Percentiles rank a stretch among this genome's conserved stretches.
These are phyloP conservation scores for Saccharomyces hybrid DNA, from an alignment of 1,139 yeast species.

Conservation along the genomic window DNA sequence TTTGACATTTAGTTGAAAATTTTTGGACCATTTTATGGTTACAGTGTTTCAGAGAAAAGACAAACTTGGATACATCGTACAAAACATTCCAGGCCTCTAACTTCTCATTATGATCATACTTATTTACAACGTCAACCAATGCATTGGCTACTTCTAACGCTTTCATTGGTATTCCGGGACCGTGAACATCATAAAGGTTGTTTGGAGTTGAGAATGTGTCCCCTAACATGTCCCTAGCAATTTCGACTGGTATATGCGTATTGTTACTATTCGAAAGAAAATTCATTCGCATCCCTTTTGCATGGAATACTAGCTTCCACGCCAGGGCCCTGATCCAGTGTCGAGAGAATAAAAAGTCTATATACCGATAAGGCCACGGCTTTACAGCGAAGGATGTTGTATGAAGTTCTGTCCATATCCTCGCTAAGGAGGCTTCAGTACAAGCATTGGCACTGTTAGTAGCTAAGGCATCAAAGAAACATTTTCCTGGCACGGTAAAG, in stretches of 20 bases:
- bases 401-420: background rate
- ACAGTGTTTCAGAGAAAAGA: background rate
- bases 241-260: background rate
- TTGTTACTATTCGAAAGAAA: background rate
- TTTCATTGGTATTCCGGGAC: background rate
- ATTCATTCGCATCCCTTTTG: background rate
- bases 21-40: background rate
- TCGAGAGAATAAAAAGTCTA: background rate
- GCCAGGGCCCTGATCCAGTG: background rate
- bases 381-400: background rate
- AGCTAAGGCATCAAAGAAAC: background rate
- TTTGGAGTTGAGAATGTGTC: background rate
- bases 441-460: background rate
- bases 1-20: background rate
- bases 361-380: background rate
- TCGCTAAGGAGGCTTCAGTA: background rate
- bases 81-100: background rate
- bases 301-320: background rate
- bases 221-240: background rate
- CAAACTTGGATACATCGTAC: background rate
- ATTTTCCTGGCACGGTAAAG: background rate
- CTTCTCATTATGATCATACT: background rate
- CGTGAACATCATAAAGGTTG: background rate
- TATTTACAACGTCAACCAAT: background rate
- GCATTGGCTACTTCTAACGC: background rate